Evolutionary conservation across 768 basidiomycete genomes (phyloP), one percentile per base, ranked within the genome.

Genomic region (Sporobolomyces roseus): DNA sequence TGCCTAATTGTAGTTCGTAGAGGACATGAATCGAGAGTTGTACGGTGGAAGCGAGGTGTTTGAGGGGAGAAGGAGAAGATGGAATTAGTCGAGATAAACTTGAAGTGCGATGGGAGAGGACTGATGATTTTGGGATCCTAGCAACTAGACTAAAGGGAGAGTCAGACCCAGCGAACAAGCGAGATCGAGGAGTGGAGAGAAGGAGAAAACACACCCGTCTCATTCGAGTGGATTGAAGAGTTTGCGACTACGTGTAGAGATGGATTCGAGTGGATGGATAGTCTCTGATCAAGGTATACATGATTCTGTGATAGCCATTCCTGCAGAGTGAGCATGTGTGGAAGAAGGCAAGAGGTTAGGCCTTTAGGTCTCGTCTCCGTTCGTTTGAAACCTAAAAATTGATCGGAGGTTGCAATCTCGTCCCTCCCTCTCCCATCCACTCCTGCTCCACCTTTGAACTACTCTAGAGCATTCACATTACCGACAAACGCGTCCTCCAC

Each of bases 21-120:
- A 80, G 70, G 29, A 80, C 69, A 21, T 75, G 75, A 4, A 79
- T 50, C 4, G 79, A 66, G 21, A 81, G 74, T 13, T 70, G 73
- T n/a, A 79, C 65, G 25, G 79, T 72, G 5, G 71, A 36, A 12
- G 70, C 35, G 41, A n/a, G 45, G 10, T 51, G 65, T 29, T 12
- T 29, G 5, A 50, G 36, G 49, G 49, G 27, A 27, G 73, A 74
- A n/a, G n/a, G n/a, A n/a, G n/a, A n/a, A n/a, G n/a, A n/a, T n/a
- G n/a, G n/a, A n/a, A n/a, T n/a, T n/a, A n/a, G n/a, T n/a, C n/a
- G n/a, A n/a, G n/a, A n/a, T n/a, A n/a, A n/a, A n/a, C n/a, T n/a
- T n/a, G n/a, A n/a, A 27, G 75, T 74, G n/a, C 70, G 70, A 29
- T 68, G 65, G 6, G 76, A 78, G 61, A 79, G 70, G 36, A 78